Evolutionary conservation across 1,284 basidiomycete species (phyloP).

Genomic region (Hemileccinum hortonii): DNA sequence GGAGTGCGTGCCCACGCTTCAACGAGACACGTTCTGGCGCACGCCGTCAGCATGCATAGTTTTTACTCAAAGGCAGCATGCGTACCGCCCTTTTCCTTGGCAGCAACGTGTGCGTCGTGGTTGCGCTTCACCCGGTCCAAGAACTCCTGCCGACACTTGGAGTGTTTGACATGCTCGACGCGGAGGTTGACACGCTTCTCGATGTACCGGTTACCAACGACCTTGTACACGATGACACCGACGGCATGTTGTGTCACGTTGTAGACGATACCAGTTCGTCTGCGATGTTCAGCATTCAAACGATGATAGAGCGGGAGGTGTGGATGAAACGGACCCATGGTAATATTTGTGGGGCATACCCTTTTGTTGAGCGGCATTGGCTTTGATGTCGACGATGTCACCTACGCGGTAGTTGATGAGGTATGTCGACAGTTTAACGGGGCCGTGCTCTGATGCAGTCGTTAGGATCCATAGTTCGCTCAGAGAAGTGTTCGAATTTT

Average conservation of each 20-base stretch:
- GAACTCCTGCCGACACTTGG: constrained; percentile 99
- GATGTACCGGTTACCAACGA: constrained; percentile 98
- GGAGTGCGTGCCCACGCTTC: constrained; percentile 85
- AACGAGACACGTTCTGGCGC: constrained; percentile 74
- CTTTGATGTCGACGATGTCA: constrained; percentile 99
- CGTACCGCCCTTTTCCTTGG: constrained; percentile 88
- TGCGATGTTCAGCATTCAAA: constrained; percentile 32
- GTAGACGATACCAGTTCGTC: constrained; percentile 97
- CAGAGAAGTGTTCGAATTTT: constrained; percentile 22
- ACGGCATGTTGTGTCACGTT: constrained; percentile 96
- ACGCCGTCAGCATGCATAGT: background rate
- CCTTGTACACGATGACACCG: constrained; percentile 97
- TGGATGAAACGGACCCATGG: constrained; percentile 56
- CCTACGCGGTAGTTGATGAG: constrained; percentile 92
- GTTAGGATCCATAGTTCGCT: constrained; percentile 17
- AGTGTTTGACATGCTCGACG: constrained; percentile 97
- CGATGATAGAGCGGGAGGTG: background rate
- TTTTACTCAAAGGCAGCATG: constrained; percentile 18
- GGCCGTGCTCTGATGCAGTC: constrained; percentile 75
- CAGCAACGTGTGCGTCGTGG: constrained; percentile 80
- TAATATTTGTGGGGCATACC: constrained; percentile 99
- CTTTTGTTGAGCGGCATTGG: constrained; percentile 98
- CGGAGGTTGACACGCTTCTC: constrained; percentile 99
- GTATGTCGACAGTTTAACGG: constrained; percentile 90
- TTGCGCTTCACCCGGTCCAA: constrained; percentile 95